Conservation (phyloP, 2,329 filamentous ascomycete species). For the Nectriaceae sp. region DNA sequence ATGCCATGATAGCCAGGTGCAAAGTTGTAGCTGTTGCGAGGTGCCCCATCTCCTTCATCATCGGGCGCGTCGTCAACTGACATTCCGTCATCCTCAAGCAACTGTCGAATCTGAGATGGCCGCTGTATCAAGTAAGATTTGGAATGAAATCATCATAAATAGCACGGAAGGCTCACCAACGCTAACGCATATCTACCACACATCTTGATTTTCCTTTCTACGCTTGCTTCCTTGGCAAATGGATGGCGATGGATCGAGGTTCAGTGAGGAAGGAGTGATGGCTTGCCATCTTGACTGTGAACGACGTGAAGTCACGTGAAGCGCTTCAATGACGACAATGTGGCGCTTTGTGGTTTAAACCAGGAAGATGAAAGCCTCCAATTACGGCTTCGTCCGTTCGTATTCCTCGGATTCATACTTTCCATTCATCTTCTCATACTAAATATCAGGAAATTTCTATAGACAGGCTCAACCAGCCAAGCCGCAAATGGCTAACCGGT, state of each 20-base stretch:
- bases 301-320: neutral
- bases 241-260: no score
- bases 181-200: slow-evolving; percentile 40
- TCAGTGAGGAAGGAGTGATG: neutral
- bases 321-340: neutral
- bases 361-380: no score
- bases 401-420: no score
- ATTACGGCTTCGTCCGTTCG: no score
- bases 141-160: neutral
- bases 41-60: slow-evolving; percentile 62
- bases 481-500: no score
- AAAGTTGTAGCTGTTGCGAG: slow-evolving; percentile 86
- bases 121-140: slow-evolving; percentile 53
- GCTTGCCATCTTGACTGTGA: neutral
- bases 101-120: slow-evolving; percentile 72
- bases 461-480: no score
- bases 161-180: slow-evolving; percentile 29
- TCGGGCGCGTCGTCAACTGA: slow-evolving; percentile 69
- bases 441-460: no score
- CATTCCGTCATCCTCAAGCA: slow-evolving; percentile 75
- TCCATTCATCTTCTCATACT: no score
- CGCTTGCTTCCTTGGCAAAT: no score
- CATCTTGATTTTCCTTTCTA: no score
- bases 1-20: slow-evolving; percentile 84
- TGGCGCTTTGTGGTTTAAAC: no score